A percentile compares a stretch with the other conserved stretches of the same genome.
Evolutionary conservation across 306 rosid species (phyloP).

Genomic region (Castanopsis chinensis): DNA sequence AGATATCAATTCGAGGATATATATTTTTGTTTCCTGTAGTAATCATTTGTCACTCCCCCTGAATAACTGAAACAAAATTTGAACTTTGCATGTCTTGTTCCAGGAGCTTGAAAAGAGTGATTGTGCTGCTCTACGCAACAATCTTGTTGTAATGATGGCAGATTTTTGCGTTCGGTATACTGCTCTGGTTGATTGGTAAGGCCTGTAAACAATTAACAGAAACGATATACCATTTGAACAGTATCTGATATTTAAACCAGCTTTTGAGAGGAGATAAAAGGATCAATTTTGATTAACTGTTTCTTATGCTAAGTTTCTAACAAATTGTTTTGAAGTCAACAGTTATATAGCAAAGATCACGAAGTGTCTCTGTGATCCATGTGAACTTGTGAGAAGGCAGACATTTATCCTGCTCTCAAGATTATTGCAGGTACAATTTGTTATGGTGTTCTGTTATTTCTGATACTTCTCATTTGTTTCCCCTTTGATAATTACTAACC

Average conservation of each 20-base stretch:
- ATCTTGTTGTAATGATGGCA: slow-evolving; percentile 79
- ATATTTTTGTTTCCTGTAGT: background rate
- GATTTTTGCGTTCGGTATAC: slow-evolving; percentile 94
- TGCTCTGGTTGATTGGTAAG: slow-evolving; percentile 97
- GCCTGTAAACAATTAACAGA: background rate
- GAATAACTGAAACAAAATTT: slow-evolving; percentile 10
- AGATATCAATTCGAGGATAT: background rate
- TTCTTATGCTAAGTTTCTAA: slow-evolving; percentile 24
- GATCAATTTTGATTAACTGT: background rate
- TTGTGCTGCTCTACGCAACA: slow-evolving; percentile 86
- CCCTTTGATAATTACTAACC: slow-evolving; percentile 6
- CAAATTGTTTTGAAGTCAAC: slow-evolving; percentile 41
- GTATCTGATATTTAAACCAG: background rate
- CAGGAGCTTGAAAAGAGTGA: slow-evolving; percentile 88
- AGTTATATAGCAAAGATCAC: slow-evolving; percentile 87
- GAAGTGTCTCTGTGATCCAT: slow-evolving; percentile 83
- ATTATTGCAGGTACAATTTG: slow-evolving; percentile 71
- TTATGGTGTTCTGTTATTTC: background rate
- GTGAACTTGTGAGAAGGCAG: slow-evolving; percentile 96
- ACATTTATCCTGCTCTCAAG: slow-evolving; percentile 87
- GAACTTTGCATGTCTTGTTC: slow-evolving; percentile 1
- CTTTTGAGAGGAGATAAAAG: background rate
- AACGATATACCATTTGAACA: background rate
- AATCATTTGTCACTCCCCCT: background rate
- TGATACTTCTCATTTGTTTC: background rate